A percentile compares a stretch with the other conserved stretches of the same genome.
phyloP scores from a whole-genome alignment of 2,329 filamentous ascomycete genomes.

The Ambrosiella beaveri region DNA sequence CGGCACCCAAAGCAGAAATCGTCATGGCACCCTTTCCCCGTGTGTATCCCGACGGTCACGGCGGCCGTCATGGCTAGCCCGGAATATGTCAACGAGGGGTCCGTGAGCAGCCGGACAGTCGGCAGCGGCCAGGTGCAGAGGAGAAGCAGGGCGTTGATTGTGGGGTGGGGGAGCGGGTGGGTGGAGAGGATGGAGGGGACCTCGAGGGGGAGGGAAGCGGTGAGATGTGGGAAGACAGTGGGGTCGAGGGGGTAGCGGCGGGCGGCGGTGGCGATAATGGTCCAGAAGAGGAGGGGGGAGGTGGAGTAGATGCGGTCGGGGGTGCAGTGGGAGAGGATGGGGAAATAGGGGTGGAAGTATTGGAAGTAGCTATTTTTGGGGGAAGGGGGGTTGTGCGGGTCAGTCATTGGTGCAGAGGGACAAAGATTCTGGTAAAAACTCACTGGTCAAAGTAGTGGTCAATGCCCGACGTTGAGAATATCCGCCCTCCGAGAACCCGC shows the following conservation, averaged over 20 bases:
- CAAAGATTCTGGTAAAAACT: slow-evolving; percentile 4
- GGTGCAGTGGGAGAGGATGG: slow-evolving; percentile 30
- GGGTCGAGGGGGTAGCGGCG: slow-evolving; percentile 31
- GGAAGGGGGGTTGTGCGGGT: neutral
- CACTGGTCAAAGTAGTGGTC: slow-evolving; percentile 38
- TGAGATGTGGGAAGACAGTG: slow-evolving; percentile 26
- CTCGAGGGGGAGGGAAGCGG: slow-evolving; percentile 30
- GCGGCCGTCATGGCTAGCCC: slow-evolving; percentile 30
- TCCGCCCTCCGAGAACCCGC: slow-evolving; percentile 24
- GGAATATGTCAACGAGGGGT: slow-evolving; percentile 31
- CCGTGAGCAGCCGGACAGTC: slow-evolving; percentile 32
- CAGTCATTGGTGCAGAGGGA: neutral
- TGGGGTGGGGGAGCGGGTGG: slow-evolving; percentile 28
- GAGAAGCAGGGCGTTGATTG: slow-evolving; percentile 34
- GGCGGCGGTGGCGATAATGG: slow-evolving; percentile 32
- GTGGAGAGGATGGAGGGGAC: slow-evolving; percentile 27
- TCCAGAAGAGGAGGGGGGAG: slow-evolving; percentile 35
- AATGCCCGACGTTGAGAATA: slow-evolving; percentile 35
- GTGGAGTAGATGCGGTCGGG: slow-evolving; percentile 34
- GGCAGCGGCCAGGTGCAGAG: slow-evolving; percentile 35
- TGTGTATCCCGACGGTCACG: slow-evolving; percentile 33
- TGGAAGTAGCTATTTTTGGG: slow-evolving; percentile 28
- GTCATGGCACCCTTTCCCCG: slow-evolving; percentile 31
- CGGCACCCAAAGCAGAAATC: slow-evolving; percentile 30
- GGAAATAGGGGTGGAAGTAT: slow-evolving; percentile 34